Evolutionary conservation across 768 basidiomycete species (phyloP), one percentile per base, ranked within the genome.

Genomic region (Termitomyces sp.): DNA sequence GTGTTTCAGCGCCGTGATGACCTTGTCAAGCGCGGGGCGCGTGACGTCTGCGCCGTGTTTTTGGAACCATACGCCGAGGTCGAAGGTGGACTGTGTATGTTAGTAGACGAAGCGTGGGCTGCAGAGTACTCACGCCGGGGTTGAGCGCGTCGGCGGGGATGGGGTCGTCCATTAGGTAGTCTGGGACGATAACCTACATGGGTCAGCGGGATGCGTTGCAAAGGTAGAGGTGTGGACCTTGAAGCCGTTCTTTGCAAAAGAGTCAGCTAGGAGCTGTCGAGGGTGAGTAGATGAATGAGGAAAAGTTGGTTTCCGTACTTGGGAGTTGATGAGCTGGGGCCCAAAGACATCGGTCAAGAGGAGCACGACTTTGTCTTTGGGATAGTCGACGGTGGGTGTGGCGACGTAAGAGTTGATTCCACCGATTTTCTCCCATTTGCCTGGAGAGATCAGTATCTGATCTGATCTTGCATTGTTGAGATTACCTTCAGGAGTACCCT

Each of bases 331-430:
- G 10, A 83, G 68, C 24, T 77, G 70, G 26, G 76, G 64, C 8
- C 84, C 85, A 57, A 81, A 83, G 46, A 76, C 70, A 60, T 84
- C 86, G 3, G 80, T 56, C 26, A 86, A 65, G 71, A 73, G 81
- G 27, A 87, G 74, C 48, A 87, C 53, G 27, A 76, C 81, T 65
- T 84, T 86, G 61, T 79, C 74, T 68, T 82, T 80, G 53, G 77
- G 69, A 58, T 81, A 84, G 39, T 79, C 77, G 3, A 63, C 61
- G 0, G 73, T 66, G 13, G 86, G 86, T 1, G 79, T 82, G 1
- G 80, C 78, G 51, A 84, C 73, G 59, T 87, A 87, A 60, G 70
- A 73, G 8, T 71, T 65, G 46, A 84, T 73, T 3, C 81, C 83
- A 26, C 68, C 73, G 56, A 85, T 74, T 26, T 64, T 59, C 60